Evolutionary conservation across 2,329 filamentous ascomycete genomes (phyloP).

Genomic region (Penicillium sp.): DNA sequence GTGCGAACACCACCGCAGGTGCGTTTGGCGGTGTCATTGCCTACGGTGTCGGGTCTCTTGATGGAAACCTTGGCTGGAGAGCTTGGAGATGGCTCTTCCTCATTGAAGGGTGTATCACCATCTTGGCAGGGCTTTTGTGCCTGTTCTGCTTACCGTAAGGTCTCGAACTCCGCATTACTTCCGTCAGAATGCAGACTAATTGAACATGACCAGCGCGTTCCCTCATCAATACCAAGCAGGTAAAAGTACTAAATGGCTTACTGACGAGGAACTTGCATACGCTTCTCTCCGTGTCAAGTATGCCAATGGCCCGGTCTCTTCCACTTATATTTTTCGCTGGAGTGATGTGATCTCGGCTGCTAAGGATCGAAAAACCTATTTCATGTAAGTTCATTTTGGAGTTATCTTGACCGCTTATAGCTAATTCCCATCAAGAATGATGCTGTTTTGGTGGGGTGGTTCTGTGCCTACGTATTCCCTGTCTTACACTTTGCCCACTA

Average conservation of each 20-base stretch:
- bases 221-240: background rate
- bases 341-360: background rate
- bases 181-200: background rate
- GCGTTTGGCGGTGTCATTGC: conserved; percentile 6
- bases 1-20: background rate
- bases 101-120: conserved; percentile 1
- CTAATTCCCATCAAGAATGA: conserved; percentile 8
- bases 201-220: background rate
- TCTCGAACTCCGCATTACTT: background rate
- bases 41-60: background rate
- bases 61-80: background rate
- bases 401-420: background rate
- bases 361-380: background rate
- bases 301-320: conserved; percentile 7
- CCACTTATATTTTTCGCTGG: background rate
- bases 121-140: background rate
- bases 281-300: conserved; percentile 14
- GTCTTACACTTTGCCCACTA: conserved; percentile 30
- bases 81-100: conserved; percentile 1
- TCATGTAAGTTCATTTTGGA: background rate
- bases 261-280: conserved; percentile 1
- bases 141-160: background rate
- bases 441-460: conserved; percentile 26
- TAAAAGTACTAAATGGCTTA: background rate
- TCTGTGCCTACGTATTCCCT: conserved; percentile 25